Evolutionary conservation across 169 alveolate species (phyloP).

Genomic region (Plasmodium ovale): DNA sequence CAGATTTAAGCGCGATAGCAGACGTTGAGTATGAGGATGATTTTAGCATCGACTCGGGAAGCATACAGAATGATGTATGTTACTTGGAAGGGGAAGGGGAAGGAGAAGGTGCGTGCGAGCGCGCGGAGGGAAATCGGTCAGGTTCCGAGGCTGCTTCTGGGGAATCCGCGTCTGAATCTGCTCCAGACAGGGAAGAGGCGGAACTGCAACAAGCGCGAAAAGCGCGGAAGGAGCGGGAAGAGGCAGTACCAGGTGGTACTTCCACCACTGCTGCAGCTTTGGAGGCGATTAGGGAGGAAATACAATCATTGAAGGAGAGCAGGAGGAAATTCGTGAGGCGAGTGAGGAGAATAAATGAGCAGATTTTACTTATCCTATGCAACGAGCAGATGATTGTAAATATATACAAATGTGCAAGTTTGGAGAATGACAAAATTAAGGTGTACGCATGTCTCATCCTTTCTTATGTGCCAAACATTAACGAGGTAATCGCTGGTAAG

Average conservation of each 20-base stretch:
- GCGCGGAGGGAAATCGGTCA: neutral
- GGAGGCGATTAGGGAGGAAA: constrained; percentile 27
- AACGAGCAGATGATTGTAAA: constrained; percentile 54
- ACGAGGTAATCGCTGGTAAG: constrained; percentile 9
- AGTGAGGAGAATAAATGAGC: constrained; percentile 58
- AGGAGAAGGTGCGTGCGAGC: neutral
- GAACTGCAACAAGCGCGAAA: too few species aligned
- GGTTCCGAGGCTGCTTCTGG: too few species aligned
- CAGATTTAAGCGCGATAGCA: neutral
- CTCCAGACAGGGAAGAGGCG: too few species aligned
- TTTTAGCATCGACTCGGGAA: constrained; percentile 45
- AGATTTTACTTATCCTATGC: constrained; percentile 33
- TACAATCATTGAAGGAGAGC: constrained; percentile 12
- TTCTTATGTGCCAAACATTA: constrained; percentile 33
- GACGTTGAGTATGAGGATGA: constrained; percentile 48
- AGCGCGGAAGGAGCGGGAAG: neutral
- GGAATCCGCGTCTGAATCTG: too few species aligned
- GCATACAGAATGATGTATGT: constrained; percentile 18
- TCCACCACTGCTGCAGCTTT: too few species aligned
- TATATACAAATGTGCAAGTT: constrained; percentile 42
- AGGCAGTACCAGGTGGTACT: neutral
- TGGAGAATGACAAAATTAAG: constrained; percentile 32
- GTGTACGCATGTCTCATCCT: constrained; percentile 43
- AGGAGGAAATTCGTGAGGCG: constrained; percentile 20
- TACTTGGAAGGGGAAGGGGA: constrained; percentile 9